These are phyloP conservation scores for Acorus gramineus DNA, from an alignment of 106 monocot species.

Conservation along the genomic window DNA sequence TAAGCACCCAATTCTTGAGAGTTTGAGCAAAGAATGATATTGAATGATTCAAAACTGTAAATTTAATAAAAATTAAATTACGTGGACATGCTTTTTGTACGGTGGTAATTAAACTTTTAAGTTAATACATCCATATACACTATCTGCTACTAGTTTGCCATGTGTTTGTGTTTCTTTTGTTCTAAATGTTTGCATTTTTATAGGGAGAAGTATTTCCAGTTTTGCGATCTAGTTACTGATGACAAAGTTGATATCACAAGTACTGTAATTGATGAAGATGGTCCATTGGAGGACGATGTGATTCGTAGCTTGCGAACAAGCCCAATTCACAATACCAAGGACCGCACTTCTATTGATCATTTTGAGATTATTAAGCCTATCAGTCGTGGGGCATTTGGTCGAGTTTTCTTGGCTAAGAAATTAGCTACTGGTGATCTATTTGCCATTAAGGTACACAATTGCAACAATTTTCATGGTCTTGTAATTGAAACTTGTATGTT, in stretches of 20 bases:
- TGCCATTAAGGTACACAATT: slow-evolving; percentile 78
- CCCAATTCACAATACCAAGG: slow-evolving; percentile 72
- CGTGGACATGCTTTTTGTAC: too few relatives aligned
- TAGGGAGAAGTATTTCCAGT: slow-evolving; percentile 94
- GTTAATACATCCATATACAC: neutral
- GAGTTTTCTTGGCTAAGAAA: slow-evolving; percentile 98
- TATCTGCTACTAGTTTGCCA: neutral
- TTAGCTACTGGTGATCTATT: slow-evolving; percentile 98
- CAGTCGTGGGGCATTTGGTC: slow-evolving; percentile 97
- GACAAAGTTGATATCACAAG: slow-evolving; percentile 83
- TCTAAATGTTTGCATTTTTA: slow-evolving; percentile 10
- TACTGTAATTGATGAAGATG: slow-evolving; percentile 81
- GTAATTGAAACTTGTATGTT: neutral
- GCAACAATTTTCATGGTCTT: neutral
- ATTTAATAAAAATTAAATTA: too few relatives aligned
- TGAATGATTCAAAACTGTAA: too few relatives aligned
- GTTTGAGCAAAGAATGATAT: too few relatives aligned
- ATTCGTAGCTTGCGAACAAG: slow-evolving; percentile 84
- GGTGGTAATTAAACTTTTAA: too few relatives aligned
- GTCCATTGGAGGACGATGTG: slow-evolving; percentile 38
- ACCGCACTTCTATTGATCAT: slow-evolving; percentile 95
- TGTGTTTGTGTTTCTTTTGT: neutral
- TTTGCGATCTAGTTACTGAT: slow-evolving; percentile 80
- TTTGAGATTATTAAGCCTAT: slow-evolving; percentile 99
- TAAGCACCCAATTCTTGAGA: slow-evolving; percentile 7